phyloP scores from a whole-genome alignment of 1,139 yeast genomes.

The Suhomyces wounanorum region DNA sequence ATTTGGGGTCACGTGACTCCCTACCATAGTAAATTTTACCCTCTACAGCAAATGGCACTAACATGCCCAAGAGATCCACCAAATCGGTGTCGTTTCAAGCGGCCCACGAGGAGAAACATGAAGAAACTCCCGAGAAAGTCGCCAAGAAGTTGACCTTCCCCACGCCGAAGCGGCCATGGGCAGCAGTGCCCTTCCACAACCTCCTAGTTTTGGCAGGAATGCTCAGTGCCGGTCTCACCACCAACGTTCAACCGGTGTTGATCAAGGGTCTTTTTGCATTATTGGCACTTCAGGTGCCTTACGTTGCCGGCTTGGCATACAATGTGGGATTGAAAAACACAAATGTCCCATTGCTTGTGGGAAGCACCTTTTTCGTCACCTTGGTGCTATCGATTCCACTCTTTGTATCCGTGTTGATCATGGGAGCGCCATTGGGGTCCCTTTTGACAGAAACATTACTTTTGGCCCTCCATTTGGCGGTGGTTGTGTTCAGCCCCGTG shows the following conservation, averaged over 20 bases:
- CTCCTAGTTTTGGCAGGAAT: conserved; percentile 40
- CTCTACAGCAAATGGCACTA: background rate
- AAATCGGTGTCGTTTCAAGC: conserved; percentile 19
- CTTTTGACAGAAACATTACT: conserved; percentile 60
- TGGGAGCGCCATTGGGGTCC: conserved; percentile 82
- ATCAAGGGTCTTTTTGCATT: conserved; percentile 30
- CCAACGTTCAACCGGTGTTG: conserved; percentile 29
- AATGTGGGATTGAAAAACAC: conserved; percentile 24
- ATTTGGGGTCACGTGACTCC: background rate
- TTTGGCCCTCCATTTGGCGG: conserved; percentile 65
- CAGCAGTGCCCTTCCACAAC: conserved; percentile 51
- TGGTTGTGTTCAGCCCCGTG: conserved; percentile 65
- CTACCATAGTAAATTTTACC: background rate
- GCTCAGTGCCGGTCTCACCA: conserved; percentile 36
- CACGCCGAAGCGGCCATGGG: conserved; percentile 6
- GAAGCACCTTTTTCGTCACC: conserved; percentile 43
- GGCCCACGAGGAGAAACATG: background rate
- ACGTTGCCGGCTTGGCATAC: conserved; percentile 26
- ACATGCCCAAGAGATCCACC: conserved; percentile 14
- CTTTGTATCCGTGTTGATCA: conserved; percentile 55
- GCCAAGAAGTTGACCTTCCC: conserved; percentile 6
- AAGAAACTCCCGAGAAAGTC: background rate
- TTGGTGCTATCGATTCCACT: conserved; percentile 53
- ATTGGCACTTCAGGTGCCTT: conserved; percentile 29
- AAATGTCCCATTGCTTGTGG: conserved; percentile 36